A percentile compares a stretch with the other conserved stretches of the same genome.
Evolutionary conservation across 768 basidiomycete species (phyloP).

Genomic region (Vararia minispora): DNA sequence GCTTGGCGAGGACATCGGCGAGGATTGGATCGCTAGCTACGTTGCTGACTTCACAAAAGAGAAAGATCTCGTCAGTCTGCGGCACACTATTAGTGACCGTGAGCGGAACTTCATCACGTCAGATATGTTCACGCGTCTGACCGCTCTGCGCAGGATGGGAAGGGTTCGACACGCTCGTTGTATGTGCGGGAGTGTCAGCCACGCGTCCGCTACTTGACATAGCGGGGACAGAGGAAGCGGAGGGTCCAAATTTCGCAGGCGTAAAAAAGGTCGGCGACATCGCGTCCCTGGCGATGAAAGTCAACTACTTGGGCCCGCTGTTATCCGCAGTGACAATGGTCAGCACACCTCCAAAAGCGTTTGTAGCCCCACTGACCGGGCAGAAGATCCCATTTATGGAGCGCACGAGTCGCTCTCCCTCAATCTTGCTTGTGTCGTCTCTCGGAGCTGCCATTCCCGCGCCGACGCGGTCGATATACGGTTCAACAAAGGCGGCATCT

Average conservation of each 20-base stretch:
- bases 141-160: conserved; percentile 47
- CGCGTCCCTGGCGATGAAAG: conserved; percentile 41
- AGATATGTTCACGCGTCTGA: background rate
- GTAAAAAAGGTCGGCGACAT: conserved; percentile 48
- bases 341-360: conserved; percentile 17
- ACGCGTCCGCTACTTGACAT: conserved; percentile 64
- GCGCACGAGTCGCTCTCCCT: conserved; percentile 50
- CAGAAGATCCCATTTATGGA: conserved; percentile 69
- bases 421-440: conserved; percentile 71
- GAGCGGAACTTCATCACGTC: conserved; percentile 19
- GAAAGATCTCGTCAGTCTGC: conserved; percentile 54
- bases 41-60: conserved; percentile 53
- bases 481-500: conserved; percentile 72
- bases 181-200: conserved; percentile 79
- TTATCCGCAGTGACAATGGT: conserved; percentile 65
- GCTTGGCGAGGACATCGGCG: conserved; percentile 9
- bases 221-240: conserved; percentile 27
- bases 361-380: background rate
- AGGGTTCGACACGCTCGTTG: conserved; percentile 73
- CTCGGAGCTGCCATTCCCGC: conserved; percentile 73
- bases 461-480: conserved; percentile 79
- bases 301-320: conserved; percentile 64
- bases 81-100: conserved; percentile 47
- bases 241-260: conserved; percentile 38
- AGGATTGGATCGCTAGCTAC: conserved; percentile 32